phyloP scores from a whole-genome alignment of 176 grass and related monocot genomes.

The Oryza punctata region DNA sequence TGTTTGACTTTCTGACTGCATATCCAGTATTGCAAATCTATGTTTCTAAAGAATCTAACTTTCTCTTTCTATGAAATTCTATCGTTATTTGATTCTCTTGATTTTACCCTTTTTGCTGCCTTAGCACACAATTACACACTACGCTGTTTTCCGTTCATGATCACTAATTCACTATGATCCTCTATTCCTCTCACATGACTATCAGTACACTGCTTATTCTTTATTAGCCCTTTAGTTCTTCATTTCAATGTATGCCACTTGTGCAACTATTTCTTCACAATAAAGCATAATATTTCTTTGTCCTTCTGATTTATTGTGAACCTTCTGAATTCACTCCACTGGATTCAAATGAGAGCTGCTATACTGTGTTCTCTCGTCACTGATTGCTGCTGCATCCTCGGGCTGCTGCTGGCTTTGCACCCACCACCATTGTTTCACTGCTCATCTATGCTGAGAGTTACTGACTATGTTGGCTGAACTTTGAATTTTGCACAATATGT shows the following conservation, averaged over 20 bases:
- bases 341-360: slow-evolving; percentile 2
- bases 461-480: background rate
- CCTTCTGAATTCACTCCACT: slow-evolving; percentile 9
- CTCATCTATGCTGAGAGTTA: background rate
- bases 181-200: background rate
- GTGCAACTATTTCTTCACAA: background rate
- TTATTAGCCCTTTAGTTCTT: background rate
- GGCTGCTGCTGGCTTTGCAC: background rate
- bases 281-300: slow-evolving; percentile 4
- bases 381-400: slow-evolving; percentile 7
- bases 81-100: background rate
- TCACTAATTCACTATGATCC: too few relatives aligned
- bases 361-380: background rate
- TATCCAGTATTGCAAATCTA: background rate
- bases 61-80: background rate
- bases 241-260: background rate
- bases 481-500: background rate
- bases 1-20: slow-evolving; percentile 13
- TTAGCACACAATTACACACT: background rate
- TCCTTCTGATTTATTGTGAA: slow-evolving; percentile 9
- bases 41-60: background rate
- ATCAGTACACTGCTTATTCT: background rate
- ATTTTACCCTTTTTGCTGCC: slow-evolving; percentile 12
- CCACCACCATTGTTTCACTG: background rate
- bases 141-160: background rate